Percentiles rank a stretch among this genome's conserved stretches.
These are phyloP conservation scores for Claviceps spartinae DNA, from an alignment of 2,329 filamentous ascomycete genomes.

Conservation along the genomic window DNA sequence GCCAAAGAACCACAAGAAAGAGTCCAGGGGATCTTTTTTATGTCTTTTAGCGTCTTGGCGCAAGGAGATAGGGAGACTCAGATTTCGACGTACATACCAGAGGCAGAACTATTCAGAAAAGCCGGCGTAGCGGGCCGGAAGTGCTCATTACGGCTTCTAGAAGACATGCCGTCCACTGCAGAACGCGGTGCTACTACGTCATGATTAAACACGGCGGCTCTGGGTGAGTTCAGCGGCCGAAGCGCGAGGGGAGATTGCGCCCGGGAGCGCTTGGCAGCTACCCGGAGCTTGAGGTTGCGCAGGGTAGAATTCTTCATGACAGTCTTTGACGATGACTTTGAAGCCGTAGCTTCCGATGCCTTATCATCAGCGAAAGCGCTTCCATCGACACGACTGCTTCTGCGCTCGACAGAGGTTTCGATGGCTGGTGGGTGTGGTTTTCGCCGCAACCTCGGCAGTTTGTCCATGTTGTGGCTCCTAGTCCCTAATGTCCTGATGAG, in stretches of 20 bases:
- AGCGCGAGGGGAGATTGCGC: slow-evolving; percentile 24
- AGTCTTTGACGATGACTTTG: slow-evolving; percentile 11
- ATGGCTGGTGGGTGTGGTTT: slow-evolving; percentile 31
- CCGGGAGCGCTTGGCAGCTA: slow-evolving; percentile 32
- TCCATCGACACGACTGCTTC: slow-evolving; percentile 16
- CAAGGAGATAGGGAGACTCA: background rate
- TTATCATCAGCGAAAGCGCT: slow-evolving; percentile 1
- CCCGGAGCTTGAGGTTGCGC: slow-evolving; percentile 30
- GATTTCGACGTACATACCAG: slow-evolving; percentile 15
- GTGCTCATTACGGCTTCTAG: slow-evolving; percentile 1
- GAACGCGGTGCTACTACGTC: slow-evolving; percentile 19
- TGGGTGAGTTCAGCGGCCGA: slow-evolving; percentile 15
- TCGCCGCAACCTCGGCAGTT: slow-evolving; percentile 28
- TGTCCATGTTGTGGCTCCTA: slow-evolving; percentile 21
- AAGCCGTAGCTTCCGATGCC: slow-evolving; percentile 1
- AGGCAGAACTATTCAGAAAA: slow-evolving; percentile 24
- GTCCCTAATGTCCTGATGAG: background rate
- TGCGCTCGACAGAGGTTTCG: slow-evolving; percentile 25
- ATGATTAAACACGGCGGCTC: slow-evolving; percentile 21
- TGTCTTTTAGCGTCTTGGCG: background rate
- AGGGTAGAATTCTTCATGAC: slow-evolving; percentile 26
- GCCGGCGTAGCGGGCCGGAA: slow-evolving; percentile 21
- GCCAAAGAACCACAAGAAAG: background rate
- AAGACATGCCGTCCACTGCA: slow-evolving; percentile 8
- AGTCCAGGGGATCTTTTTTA: background rate